phyloP scores from a whole-genome alignment of 768 basidiomycete genomes.

The Mycena rebaudengoi region DNA sequence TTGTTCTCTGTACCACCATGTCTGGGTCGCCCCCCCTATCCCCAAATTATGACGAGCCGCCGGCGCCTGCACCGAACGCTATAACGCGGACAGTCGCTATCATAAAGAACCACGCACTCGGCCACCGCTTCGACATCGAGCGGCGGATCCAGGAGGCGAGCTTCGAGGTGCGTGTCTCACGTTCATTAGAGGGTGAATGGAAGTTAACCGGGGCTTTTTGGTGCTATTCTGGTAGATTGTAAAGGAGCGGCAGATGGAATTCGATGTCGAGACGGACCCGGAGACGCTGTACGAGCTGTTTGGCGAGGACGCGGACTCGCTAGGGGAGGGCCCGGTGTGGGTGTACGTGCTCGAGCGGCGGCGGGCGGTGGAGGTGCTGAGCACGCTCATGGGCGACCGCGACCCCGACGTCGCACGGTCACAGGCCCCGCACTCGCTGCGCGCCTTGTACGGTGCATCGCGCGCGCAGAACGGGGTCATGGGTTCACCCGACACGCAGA shows the following conservation, averaged over 20 bases:
- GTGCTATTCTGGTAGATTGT: slow-evolving; percentile 68
- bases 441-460: slow-evolving; percentile 71
- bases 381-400: slow-evolving; percentile 75
- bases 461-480: slow-evolving; percentile 70
- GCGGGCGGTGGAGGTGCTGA: slow-evolving; percentile 82
- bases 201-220: too few relatives aligned
- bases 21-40: slow-evolving; percentile 28
- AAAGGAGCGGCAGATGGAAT: slow-evolving; percentile 90
- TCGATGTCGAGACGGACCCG: slow-evolving; percentile 84
- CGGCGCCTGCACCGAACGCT: slow-evolving; percentile 21
- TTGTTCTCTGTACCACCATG: slow-evolving; percentile 14
- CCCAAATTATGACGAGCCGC: slow-evolving; percentile 32
- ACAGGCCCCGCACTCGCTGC: slow-evolving; percentile 70
- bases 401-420: slow-evolving; percentile 66
- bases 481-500: slow-evolving; percentile 70
- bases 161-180: slow-evolving; percentile 69
- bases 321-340: slow-evolving; percentile 89
- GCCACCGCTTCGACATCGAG: slow-evolving; percentile 83
- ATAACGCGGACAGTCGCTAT: slow-evolving; percentile 80
- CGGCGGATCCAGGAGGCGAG: slow-evolving; percentile 79
- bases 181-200: slow-evolving; percentile 19
- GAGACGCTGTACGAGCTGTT: slow-evolving; percentile 83
- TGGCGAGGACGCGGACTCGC: slow-evolving; percentile 75
- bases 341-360: slow-evolving; percentile 89
- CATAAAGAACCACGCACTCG: slow-evolving; percentile 82